Evolutionary conservation across 1,284 basidiomycete genomes (phyloP).

Genomic region (Moesziomyces parantarcticus): DNA sequence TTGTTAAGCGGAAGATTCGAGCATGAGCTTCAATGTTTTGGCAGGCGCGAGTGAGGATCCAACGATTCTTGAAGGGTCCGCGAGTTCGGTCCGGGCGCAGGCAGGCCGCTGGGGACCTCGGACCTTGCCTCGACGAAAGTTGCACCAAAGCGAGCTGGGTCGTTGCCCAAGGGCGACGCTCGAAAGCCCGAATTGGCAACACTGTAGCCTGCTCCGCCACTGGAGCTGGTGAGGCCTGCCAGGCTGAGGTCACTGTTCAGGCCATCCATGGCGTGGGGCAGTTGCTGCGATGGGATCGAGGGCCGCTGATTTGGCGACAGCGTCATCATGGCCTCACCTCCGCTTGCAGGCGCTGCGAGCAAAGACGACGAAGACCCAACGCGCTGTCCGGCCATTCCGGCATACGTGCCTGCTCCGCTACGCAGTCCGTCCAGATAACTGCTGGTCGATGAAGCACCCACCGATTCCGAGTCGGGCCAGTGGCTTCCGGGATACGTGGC

Average conservation of each 20-base stretch:
- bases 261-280: constrained; percentile 11
- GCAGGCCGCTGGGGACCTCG: constrained; percentile 20
- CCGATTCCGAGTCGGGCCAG: constrained; percentile 18
- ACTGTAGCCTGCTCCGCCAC: not conserved
- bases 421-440: constrained; percentile 17
- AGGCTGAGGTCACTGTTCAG: constrained; percentile 7
- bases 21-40: not conserved
- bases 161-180: not conserved
- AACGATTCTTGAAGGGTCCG: not conserved
- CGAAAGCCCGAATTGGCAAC: constrained; percentile 13
- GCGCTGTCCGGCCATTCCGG: not conserved
- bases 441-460: constrained; percentile 4
- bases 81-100: constrained; percentile 8
- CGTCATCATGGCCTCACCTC: constrained; percentile 4
- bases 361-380: constrained; percentile 5
- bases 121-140: constrained; percentile 12
- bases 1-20: too few relatives aligned
- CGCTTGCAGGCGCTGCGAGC: constrained; percentile 5
- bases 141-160: constrained; percentile 4
- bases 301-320: constrained; percentile 16
- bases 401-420: not conserved
- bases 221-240: not conserved
- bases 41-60: constrained; percentile 17
- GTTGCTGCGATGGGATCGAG: constrained; percentile 32
- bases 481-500: constrained; percentile 9